Base-by-base conservation (phyloP, 108 stramenopile species). In the Conticribra weissflogii region DNA sequence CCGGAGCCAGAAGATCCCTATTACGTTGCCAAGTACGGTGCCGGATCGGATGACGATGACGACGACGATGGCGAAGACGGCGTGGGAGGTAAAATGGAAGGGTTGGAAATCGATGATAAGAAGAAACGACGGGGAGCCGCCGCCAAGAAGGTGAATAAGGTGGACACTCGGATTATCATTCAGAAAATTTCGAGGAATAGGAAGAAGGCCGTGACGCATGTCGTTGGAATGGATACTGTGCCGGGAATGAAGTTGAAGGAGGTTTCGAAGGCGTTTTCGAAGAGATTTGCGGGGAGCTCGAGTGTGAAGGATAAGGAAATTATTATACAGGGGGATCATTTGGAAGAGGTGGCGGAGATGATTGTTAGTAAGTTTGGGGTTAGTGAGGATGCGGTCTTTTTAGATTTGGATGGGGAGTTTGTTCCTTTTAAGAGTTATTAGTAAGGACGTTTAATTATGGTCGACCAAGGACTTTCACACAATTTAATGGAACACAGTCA, bases 261-360 rank as follows among this genome's bases (percentile, higher is more conserved):
- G 56, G 96, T 86, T 2, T 68, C 94, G 52, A 98, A 97, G 71
- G 84, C 81, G 14, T 96, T 98, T 62, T 86, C 88, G 17, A 94
- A 94, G 74, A 80, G 87, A 58, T 99, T 99, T 76, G 97, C 97
- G 23, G 97, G 96, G 17, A 86, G 86, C 31, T 87, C 88, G 19
- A 87, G 85, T 51, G 97, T 99, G 7, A 97, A 97, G 82, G 94
- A 97, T 73, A 86, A 96, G 72, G 94, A 96, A 81, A 92, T 99
- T 59, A 95, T 96, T 36, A 88, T 99, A 32, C 98, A 99, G 82
- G 98, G 98, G 15, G 97, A 98, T 85, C 96, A 97, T 72, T 73
- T 90, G 49, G 95, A 94, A 52, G 97, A 96, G 53, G 88, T 95
- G 19, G 97, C 97, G 0, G 88, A 76, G 34, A 86, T 97, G 79